These are phyloP conservation scores for Rhizodiscina lignyota DNA, from an alignment of 495 filamentous ascomycete species.

Conservation along the genomic window DNA sequence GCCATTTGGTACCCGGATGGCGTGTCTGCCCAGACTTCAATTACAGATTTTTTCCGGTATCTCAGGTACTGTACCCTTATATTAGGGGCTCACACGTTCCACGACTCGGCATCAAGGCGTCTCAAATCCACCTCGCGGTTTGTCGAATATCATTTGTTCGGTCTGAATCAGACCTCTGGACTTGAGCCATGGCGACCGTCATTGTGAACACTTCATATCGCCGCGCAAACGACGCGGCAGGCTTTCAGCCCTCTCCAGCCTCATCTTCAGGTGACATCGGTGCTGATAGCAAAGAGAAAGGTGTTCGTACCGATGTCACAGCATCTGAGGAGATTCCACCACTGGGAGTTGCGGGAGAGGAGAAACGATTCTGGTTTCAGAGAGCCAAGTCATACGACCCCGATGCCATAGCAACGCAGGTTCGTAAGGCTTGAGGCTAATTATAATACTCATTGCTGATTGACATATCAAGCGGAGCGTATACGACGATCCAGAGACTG, in stretches of 20 bases:
- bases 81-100: too few relatives aligned
- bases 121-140: too few relatives aligned
- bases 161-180: too few relatives aligned
- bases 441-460: neutral
- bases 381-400: conserved; percentile 22
- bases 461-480: conserved; percentile 23
- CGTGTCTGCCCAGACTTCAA: too few relatives aligned
- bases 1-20: too few relatives aligned
- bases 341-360: conserved; percentile 5
- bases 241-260: too few relatives aligned
- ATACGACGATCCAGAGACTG: conserved; percentile 32
- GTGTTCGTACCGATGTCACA: neutral
- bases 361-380: conserved; percentile 12
- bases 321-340: conserved; percentile 4
- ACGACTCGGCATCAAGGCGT: too few relatives aligned
- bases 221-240: neutral
- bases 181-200: neutral
- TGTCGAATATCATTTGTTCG: too few relatives aligned
- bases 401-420: conserved; percentile 38
- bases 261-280: neutral
- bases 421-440: neutral
- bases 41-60: too few relatives aligned
- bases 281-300: conserved; percentile 1
- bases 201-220: neutral
- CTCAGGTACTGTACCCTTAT: too few relatives aligned